phyloP scores from a whole-genome alignment of 176 grass and related monocot genomes.

The Luzula sylvatica region DNA sequence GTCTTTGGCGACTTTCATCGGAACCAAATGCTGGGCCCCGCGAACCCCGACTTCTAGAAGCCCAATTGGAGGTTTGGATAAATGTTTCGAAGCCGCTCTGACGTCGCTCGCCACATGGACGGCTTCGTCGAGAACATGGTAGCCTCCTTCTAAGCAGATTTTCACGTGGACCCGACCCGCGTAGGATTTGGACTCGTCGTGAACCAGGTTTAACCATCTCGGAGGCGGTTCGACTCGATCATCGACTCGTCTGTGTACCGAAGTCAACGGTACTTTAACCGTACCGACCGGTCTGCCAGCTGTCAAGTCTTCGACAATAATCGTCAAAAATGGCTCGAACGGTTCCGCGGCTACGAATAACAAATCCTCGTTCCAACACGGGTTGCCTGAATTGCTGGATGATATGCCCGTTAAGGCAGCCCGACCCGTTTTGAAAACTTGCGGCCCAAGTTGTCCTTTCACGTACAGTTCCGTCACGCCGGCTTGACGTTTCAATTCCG shows the following conservation, averaged over 20 bases:
- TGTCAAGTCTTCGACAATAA: conserved; percentile 65
- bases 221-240: conserved; percentile 74
- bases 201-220: conserved; percentile 82
- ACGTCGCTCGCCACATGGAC: conserved; percentile 90
- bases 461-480: conserved; percentile 57
- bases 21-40: conserved; percentile 74
- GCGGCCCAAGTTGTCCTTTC: conserved; percentile 69
- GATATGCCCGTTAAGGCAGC: conserved; percentile 46
- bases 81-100: conserved; percentile 85
- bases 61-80: conserved; percentile 88
- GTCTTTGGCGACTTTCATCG: conserved; percentile 82
- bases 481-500: conserved; percentile 41
- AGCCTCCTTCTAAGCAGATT: conserved; percentile 91
- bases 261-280: conserved; percentile 52
- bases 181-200: conserved; percentile 63
- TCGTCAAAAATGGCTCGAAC: conserved; percentile 65
- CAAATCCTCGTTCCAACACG: conserved; percentile 94
- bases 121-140: conserved; percentile 98
- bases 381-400: conserved; percentile 51
- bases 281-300: conserved; percentile 49
- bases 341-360: conserved; percentile 92
- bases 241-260: conserved; percentile 63
- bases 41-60: conserved; percentile 84
- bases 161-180: conserved; percentile 83
- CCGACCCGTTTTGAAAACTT: conserved; percentile 83